phyloP scores from a whole-genome alignment of 495 filamentous ascomycete species.

The Penicillium bialowiezense region DNA sequence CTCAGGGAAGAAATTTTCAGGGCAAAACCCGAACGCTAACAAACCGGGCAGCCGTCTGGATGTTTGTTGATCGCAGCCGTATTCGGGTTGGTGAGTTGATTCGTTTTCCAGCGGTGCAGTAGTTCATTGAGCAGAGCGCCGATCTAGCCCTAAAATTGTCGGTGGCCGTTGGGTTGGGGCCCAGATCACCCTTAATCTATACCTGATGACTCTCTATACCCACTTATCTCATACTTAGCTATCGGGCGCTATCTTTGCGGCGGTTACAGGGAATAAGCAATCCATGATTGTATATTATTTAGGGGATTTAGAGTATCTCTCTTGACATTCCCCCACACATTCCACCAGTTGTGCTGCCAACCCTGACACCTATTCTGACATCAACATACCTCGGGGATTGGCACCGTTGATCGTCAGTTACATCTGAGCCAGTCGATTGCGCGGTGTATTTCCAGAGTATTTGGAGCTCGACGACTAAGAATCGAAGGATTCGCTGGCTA shows the following conservation, averaged over 20 bases:
- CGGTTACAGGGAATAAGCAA: no score
- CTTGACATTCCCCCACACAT: conserved; percentile 5
- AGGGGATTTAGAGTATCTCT: no score
- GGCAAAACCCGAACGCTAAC: no score
- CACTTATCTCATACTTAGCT: not conserved
- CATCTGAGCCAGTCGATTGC: not conserved
- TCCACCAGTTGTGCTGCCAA: conserved; percentile 8
- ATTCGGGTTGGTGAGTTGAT: not conserved
- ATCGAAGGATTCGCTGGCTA: not conserved
- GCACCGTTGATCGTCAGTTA: not conserved
- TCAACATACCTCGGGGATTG: conserved; percentile 1
- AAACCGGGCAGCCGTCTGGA: no score
- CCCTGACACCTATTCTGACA: not conserved
- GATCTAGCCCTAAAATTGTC: not conserved
- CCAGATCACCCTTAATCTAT: not conserved
- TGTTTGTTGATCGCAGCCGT: not conserved
- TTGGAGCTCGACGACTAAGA: not conserved
- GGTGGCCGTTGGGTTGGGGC: not conserved
- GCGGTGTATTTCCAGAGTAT: not conserved
- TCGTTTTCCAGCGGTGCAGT: not conserved
- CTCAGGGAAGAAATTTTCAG: no score
- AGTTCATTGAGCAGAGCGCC: not conserved
- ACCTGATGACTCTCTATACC: not conserved
- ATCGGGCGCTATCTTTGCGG: no score
- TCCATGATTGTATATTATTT: no score